Evolutionary conservation across 2,329 filamentous ascomycete species (phyloP).

Genomic region (Curvularia sp.): DNA sequence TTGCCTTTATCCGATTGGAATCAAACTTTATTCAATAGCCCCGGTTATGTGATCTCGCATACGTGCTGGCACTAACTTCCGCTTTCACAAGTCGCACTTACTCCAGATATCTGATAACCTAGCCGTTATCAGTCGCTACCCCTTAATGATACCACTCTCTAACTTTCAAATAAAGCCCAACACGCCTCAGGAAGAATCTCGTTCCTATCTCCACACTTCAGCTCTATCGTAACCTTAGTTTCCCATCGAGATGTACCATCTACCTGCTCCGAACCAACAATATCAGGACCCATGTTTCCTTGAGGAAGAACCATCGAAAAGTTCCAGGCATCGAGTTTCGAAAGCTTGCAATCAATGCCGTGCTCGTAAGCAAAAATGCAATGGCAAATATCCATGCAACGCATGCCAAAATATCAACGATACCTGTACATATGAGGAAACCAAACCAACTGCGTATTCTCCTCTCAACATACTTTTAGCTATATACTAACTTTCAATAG

Average conservation of each 20-base stretch:
- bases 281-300: not conserved
- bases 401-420: not conserved
- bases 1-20: not conserved
- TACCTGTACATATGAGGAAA: not conserved
- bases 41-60: not conserved
- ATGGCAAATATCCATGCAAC: not conserved
- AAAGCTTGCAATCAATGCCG: not conserved
- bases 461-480: not conserved
- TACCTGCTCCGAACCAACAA: not conserved
- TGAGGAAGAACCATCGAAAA: not conserved
- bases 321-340: not conserved
- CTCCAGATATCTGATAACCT: not conserved
- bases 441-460: not conserved
- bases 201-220: not conserved
- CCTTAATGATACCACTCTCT: not conserved
- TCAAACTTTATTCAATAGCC: not conserved
- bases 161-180: not conserved
- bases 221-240: not conserved
- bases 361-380: not conserved
- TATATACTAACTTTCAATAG: not conserved
- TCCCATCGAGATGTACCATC: not conserved
- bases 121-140: not conserved
- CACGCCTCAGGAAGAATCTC: not conserved
- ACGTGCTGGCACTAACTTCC: not conserved
- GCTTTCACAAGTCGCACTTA: not conserved